A percentile compares a stretch with the other conserved stretches of the same genome.
Evolutionary conservation across 2,329 filamentous ascomycete genomes (phyloP).

Genomic region (Ceratocystis smalleyi): DNA sequence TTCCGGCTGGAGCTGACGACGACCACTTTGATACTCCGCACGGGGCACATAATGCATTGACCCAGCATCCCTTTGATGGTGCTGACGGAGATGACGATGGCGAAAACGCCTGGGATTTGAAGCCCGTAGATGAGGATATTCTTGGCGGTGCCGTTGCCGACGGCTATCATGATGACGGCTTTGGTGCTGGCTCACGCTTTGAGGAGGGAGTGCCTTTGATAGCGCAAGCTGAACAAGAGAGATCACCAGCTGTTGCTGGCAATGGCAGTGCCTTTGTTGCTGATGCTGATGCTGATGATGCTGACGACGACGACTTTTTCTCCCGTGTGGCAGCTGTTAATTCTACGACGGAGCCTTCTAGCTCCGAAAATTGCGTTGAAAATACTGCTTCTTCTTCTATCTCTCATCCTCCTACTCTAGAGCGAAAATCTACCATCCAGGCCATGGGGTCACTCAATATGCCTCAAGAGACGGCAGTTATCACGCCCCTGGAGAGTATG

Average conservation of each 20-base stretch:
- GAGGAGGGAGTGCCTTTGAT: constrained; percentile 56
- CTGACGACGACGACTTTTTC: constrained; percentile 44
- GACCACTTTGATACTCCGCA: constrained; percentile 15
- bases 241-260: constrained; percentile 14
- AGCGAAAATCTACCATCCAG: constrained; percentile 55
- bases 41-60: constrained; percentile 8
- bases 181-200: constrained; percentile 42
- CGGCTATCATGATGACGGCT: constrained; percentile 23
- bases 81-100: constrained; percentile 1
- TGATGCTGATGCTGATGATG: background rate
- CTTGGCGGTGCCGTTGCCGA: constrained; percentile 31
- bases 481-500: constrained; percentile 19
- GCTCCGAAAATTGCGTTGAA: constrained; percentile 21
- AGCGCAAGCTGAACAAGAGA: constrained; percentile 18
- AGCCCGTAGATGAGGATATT: constrained; percentile 3
- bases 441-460: constrained; percentile 38
- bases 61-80: background rate
- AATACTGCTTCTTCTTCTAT: background rate
- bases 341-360: constrained; percentile 24
- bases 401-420: constrained; percentile 27
- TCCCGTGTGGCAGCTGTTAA: constrained; percentile 18
- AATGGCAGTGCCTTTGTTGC: background rate
- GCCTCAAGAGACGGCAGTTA: background rate
- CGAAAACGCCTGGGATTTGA: constrained; percentile 10
- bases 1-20: background rate